phyloP scores from a whole-genome alignment of 2,329 filamentous ascomycete species.

The Pseudocercospora cruenta region DNA sequence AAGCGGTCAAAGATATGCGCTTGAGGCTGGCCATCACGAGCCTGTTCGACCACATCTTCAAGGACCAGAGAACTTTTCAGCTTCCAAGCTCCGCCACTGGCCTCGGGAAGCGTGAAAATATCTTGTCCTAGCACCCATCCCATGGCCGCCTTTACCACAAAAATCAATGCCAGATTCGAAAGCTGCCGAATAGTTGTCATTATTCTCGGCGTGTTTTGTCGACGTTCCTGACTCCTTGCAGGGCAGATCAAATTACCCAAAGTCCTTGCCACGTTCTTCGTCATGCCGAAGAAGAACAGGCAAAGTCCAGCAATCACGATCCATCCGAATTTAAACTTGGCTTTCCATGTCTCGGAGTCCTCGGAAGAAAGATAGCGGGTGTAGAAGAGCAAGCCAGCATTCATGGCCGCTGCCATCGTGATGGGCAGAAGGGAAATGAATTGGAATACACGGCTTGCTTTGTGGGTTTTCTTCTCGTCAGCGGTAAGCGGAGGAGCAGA shows the following conservation, averaged over 20 bases:
- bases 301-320: constrained; percentile 4
- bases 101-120: not conserved
- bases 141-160: not conserved
- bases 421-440: constrained; percentile 3
- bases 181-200: not conserved
- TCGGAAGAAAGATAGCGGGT: constrained; percentile 3
- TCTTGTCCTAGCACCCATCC: not conserved
- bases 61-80: not conserved
- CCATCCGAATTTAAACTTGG: constrained; percentile 12
- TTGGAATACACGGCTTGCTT: not conserved
- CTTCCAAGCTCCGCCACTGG: not conserved
- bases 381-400: constrained; percentile 13
- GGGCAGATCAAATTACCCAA: not conserved
- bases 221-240: not conserved
- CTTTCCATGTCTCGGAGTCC: constrained; percentile 6
- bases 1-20: not conserved
- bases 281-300: not conserved
- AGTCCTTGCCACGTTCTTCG: not conserved
- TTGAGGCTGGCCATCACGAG: not conserved
- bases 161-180: not conserved
- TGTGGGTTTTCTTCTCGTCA: not conserved
- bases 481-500: not conserved
- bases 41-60: not conserved
- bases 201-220: not conserved
- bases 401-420: constrained; percentile 2